Evolutionary conservation across 2,329 filamentous ascomycete genomes (phyloP), one percentile per base, ranked within the genome.

Genomic region (Xylariaceae sp.): DNA sequence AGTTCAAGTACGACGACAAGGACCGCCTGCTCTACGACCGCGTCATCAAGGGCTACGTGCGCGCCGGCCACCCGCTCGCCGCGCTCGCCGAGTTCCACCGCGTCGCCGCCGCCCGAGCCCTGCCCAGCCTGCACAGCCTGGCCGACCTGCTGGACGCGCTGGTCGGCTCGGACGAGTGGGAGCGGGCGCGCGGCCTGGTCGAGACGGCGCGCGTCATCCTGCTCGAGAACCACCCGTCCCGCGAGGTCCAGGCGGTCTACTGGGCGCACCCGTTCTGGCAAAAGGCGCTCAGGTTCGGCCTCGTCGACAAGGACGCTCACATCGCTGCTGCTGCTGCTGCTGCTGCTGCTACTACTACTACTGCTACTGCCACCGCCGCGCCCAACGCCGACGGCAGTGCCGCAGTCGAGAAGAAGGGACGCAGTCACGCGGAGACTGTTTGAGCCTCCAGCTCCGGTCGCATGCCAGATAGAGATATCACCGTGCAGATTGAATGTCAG

Each of bases 1-100:
- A 53, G 3, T 13, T 50, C 51, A 15, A 49, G 47, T 38, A 37
- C 31, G 40, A 51, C 30, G 45, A 53, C 14, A 59, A 64, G 15
- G 72, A 83, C 50, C 64, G 67, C 38, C 58, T 73, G 16, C 59
- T 72, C 40, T 52, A 57, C 41, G 43, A 56, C 35, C 50, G 56
- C 30, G 37, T 58, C 40, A 71, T 88, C 42, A 73, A 77, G 50
- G 81, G 80, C 2, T 85, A 81, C 52, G 73, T 80, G 6, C 44
- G 57, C 10, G 57, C 62, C 8, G 70, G 72, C 29, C 67, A 79
- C 37, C 58, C 67, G 0, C 53, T 54, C 21, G 62, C 56, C 19
- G 74, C 75, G 2, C 59, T 74, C 46, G 51, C 50, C 30, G 57
- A 75, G 24, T 72, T 75, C 43, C 55, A 64, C 32, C 58, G 62